Percentiles rank a stretch among this genome's conserved stretches.
Evolutionary conservation across 1,139 yeast species (phyloP).

Genomic region (Protomyces inouyei): DNA sequence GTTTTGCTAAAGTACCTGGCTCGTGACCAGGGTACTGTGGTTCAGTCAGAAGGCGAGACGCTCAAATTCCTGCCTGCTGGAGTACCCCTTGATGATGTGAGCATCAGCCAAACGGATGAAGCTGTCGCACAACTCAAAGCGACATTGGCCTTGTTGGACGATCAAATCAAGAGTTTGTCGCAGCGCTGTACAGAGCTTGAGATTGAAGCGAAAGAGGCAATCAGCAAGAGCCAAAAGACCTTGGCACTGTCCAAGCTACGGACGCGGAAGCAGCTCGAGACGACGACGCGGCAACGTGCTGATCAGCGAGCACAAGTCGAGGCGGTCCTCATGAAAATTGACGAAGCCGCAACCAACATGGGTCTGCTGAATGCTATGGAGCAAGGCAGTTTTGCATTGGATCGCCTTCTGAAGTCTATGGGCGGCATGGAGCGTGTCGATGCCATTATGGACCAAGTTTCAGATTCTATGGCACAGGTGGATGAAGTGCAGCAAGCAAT

Average conservation of each 20-base stretch:
- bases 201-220: background rate
- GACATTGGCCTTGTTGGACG: background rate
- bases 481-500: slow-evolving; percentile 24
- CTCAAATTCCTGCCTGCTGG: background rate
- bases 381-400: slow-evolving; percentile 8
- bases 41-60: background rate
- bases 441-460: slow-evolving; percentile 5
- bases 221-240: background rate
- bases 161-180: background rate
- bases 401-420: background rate
- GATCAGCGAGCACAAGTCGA: slow-evolving; percentile 4
- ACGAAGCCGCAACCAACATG: slow-evolving; percentile 8
- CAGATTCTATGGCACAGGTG: slow-evolving; percentile 5
- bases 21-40: slow-evolving; percentile 1
- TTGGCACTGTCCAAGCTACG: slow-evolving; percentile 1
- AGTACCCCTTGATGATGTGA: background rate
- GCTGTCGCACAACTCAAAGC: slow-evolving; percentile 9
- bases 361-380: slow-evolving; percentile 8
- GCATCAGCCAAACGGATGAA: slow-evolving; percentile 12
- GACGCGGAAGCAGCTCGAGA: background rate
- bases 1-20: background rate
- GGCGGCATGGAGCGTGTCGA: slow-evolving; percentile 24
- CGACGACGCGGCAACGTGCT: background rate
- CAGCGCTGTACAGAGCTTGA: background rate
- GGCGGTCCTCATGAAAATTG: slow-evolving; percentile 10